A percentile compares a stretch with the other conserved stretches of the same genome.
These are phyloP conservation scores for Penicillium digitatum DNA, from an alignment of 2,329 filamentous ascomycete genomes.

Conservation along the genomic window DNA sequence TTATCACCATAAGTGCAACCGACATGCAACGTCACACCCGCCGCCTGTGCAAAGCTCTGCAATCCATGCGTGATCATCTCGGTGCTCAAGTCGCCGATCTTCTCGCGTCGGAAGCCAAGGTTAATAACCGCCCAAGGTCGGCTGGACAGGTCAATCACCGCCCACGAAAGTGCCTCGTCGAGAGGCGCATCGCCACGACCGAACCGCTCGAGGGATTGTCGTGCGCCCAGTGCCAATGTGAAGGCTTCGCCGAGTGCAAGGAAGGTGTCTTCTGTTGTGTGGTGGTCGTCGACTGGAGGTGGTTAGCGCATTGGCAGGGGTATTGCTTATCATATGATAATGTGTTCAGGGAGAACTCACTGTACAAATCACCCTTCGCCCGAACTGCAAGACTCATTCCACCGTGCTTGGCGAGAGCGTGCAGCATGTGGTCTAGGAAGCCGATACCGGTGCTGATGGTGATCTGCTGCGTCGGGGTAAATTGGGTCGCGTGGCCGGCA, in stretches of 20 bases:
- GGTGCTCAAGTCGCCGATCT: slow-evolving; percentile 84
- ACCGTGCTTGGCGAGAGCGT: slow-evolving; percentile 91
- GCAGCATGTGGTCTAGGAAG: slow-evolving; percentile 98
- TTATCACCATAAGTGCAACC: slow-evolving; percentile 87
- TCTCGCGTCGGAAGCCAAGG: slow-evolving; percentile 81
- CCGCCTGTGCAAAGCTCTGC: slow-evolving; percentile 87
- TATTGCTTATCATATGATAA: not conserved
- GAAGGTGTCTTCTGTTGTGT: slow-evolving; percentile 94
- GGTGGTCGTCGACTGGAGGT: slow-evolving; percentile 84
- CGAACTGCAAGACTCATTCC: slow-evolving; percentile 85
- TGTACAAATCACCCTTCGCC: slow-evolving; percentile 87
- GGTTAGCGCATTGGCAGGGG: not conserved
- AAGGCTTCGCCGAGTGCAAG: slow-evolving; percentile 86
- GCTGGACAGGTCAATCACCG: slow-evolving; percentile 92
- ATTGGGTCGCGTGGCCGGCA: slow-evolving; percentile 75
- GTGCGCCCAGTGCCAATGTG: slow-evolving; percentile 70
- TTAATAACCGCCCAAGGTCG: slow-evolving; percentile 81
- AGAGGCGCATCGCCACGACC: slow-evolving; percentile 89
- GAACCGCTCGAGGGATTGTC: slow-evolving; percentile 81
- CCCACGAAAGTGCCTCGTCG: slow-evolving; percentile 89
- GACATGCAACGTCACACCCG: slow-evolving; percentile 89
- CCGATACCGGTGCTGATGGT: slow-evolving; percentile 89
- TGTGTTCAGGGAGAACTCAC: slow-evolving; percentile 48
- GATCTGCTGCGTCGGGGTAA: slow-evolving; percentile 79
- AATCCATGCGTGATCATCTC: slow-evolving; percentile 98